Percentiles rank a stretch among this genome's conserved stretches.
Conservation (phyloP, 305 asterid genomes). For the Fraxinus baroniana region DNA sequence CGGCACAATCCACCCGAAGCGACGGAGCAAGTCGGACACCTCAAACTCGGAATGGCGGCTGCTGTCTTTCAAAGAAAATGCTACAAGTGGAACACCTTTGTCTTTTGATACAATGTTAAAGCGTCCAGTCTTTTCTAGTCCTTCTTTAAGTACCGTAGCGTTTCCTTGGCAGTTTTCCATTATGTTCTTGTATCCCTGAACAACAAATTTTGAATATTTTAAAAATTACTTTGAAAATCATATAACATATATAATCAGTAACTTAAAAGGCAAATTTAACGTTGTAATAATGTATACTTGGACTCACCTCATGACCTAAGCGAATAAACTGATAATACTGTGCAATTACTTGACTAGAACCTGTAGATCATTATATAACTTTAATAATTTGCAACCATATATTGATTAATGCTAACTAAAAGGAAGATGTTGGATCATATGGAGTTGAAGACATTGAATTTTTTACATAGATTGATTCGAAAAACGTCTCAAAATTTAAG, state of each 20-base stretch:
- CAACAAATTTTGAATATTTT: background rate
- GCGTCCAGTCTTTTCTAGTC: constrained; percentile 37
- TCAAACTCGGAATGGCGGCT: constrained; percentile 48
- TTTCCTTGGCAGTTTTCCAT: constrained; percentile 59
- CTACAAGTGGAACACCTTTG: constrained; percentile 50
- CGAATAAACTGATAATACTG: constrained; percentile 62
- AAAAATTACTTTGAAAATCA: background rate
- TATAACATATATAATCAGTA: background rate
- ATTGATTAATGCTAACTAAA: background rate
- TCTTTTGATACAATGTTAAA: constrained; percentile 55
- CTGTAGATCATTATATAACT: constrained; percentile 21
- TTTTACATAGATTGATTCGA: background rate
- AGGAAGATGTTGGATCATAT: background rate
- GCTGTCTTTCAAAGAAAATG: constrained; percentile 50
- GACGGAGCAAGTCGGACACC: constrained; percentile 44
- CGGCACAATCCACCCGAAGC: constrained; percentile 58
- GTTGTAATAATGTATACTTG: background rate
- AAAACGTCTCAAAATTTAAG: background rate
- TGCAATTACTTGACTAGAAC: constrained; percentile 63
- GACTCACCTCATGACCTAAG: constrained; percentile 51
- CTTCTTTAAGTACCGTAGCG: constrained; percentile 36
- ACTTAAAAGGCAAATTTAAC: background rate
- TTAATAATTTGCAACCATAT: background rate
- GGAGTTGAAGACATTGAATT: background rate
- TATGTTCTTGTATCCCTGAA: constrained; percentile 44